A percentile compares a stretch with the other conserved stretches of the same genome.
These are phyloP conservation scores for Vitis riparia DNA, from an alignment of 164 flowering plant species.

Conservation along the genomic window DNA sequence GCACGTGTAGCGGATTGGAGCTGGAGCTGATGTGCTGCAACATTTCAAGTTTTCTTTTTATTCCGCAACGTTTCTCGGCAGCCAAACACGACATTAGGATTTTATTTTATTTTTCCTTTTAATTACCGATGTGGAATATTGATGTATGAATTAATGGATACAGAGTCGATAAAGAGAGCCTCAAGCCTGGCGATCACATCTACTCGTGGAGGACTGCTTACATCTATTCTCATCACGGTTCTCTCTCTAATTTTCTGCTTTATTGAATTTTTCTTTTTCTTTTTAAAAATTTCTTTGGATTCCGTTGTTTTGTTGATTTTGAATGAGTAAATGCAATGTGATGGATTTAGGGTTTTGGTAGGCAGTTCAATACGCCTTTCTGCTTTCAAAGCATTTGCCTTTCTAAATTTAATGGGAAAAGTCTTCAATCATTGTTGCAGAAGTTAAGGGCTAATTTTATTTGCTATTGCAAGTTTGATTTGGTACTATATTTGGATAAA, in stretches of 20 bases:
- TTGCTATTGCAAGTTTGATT: no score
- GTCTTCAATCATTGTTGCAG: no score
- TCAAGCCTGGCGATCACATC: slow-evolving; percentile 90
- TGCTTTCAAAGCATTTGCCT: no score
- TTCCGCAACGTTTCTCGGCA: neutral
- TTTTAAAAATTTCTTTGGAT: neutral
- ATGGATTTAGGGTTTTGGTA: no score
- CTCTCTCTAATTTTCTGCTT: neutral
- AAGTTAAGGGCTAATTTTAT: no score
- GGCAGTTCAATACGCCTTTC: no score
- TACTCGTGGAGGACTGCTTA: slow-evolving; percentile 86
- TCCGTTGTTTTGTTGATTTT: neutral
- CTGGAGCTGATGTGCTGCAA: no score
- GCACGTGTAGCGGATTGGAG: no score
- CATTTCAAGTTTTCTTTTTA: neutral
- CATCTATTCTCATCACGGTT: slow-evolving; percentile 88
- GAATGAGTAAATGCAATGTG: no score
- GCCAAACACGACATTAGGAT: neutral
- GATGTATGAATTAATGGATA: neutral
- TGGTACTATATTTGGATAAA: no score
- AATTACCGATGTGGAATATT: neutral
- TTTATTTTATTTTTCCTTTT: neutral
- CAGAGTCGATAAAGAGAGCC: slow-evolving; percentile 47
- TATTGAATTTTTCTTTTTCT: neutral
- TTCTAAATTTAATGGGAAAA: no score